Percentiles rank a stretch among this genome's conserved stretches.
Evolutionary conservation across 495 filamentous ascomycete genomes (phyloP).

Genomic region (Neurospora terricola): DNA sequence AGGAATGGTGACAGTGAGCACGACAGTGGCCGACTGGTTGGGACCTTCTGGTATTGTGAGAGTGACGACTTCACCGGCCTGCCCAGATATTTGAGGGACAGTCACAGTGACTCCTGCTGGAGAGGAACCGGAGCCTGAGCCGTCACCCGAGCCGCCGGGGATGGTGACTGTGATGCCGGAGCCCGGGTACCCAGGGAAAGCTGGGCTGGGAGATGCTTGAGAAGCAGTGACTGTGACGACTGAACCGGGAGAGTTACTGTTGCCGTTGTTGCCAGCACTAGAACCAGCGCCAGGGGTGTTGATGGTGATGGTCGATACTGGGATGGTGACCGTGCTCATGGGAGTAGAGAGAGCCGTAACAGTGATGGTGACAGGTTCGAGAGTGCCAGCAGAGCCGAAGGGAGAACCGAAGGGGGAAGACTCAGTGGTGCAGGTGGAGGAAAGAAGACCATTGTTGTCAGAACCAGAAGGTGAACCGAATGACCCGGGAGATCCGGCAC

Average conservation of each 20-base stretch:
- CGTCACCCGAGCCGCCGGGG: not conserved
- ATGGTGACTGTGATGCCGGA: constrained; percentile 5
- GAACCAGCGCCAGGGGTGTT: not conserved
- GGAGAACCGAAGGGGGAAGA: constrained; percentile 6
- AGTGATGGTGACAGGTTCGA: constrained; percentile 10
- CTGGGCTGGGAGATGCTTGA: not conserved
- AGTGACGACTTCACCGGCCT: constrained; percentile 10
- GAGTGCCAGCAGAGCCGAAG: constrained; percentile 8
- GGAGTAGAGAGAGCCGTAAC: constrained; percentile 2
- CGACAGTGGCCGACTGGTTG: constrained; percentile 9
- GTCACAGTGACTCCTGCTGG: constrained; percentile 7
- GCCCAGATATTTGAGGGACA: not conserved
- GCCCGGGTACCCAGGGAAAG: not conserved
- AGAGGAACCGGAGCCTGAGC: not conserved
- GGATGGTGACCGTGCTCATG: constrained; percentile 12
- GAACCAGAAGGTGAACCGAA: constrained; percentile 18
- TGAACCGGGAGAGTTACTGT: not conserved
- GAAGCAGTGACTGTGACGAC: constrained; percentile 5
- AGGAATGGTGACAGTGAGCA: constrained; percentile 18
- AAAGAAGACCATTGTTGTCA: constrained; percentile 15
- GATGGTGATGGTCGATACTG: constrained; percentile 12
- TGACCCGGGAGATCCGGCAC: constrained; percentile 3
- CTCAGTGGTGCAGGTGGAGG: not conserved
- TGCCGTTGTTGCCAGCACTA: not conserved
- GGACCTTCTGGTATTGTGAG: constrained; percentile 18